Base-by-base conservation (phyloP, 2,329 filamentous ascomycete genomes). In the Graphiopsis chlorocephala region DNA sequence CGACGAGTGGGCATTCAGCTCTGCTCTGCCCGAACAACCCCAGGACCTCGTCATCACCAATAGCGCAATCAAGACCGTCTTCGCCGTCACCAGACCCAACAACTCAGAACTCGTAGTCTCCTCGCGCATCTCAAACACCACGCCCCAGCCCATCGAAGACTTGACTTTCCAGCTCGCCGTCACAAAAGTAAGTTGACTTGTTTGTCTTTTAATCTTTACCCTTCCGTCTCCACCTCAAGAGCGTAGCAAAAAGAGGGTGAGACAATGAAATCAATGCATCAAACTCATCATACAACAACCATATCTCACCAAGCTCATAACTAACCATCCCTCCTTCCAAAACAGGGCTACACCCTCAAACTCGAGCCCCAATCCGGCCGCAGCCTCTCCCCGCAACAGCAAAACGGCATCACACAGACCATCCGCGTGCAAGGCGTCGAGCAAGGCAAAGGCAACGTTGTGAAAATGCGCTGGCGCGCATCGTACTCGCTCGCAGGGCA, bases 1-100 rank as follows among this genome's bases (percentile, higher is more conserved):
- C 59, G 94, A 98, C 68, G 94, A 98, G 73, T 98, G 94, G 93
- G 90, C 88, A 26, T 98, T 98, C 76, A 88, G 91, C 3, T 98
- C 94, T 0, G 89, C 94, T 0, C 83, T 97, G 15, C 94, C 94
- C 3, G 83, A 86, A 66, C 83, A 86, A 35, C 69, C 74, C 1
- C 87, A 91, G 69, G 86, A 86, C 56, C 80, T 90, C 23, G 84
- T 83, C 3, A 86, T 97, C 50, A 88, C 87, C 72, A 88, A 91
- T 72, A 83, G 81, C 50, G 70, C 67, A 38, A 80, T 98, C 55
- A 86, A 86, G 66, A 88, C 96, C 66, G 85, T 91, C 45, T 89
- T 97, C 75, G 81, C 88, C 45, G 89, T 92, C 6, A 86, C 84
- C 25, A 84, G 92, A 72, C 77, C 83, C 67, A 78, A 83, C 57